Percentiles rank a stretch among this genome's conserved stretches.
Evolutionary conservation across 768 basidiomycete species (phyloP).

Genomic region (Rhodocollybia butyracea): DNA sequence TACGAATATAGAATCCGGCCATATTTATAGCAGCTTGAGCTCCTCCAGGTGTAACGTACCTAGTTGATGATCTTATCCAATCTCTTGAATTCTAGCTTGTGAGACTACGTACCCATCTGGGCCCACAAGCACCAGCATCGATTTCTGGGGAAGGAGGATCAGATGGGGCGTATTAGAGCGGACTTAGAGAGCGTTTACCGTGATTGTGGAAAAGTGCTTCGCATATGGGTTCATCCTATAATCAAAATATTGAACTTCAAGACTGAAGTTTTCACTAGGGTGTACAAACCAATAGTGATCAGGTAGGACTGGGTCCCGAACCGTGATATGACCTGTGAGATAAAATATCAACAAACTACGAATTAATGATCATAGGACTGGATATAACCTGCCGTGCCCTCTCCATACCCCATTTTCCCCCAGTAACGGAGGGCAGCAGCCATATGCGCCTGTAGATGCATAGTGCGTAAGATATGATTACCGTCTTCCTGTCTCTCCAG

Average conservation of each 20-base stretch:
- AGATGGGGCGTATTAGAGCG: neutral
- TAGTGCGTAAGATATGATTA: no score
- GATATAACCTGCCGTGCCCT: constrained; percentile 21
- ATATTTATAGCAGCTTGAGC: constrained; percentile 26
- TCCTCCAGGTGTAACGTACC: constrained; percentile 22
- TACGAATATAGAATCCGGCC: constrained; percentile 25
- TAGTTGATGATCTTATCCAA: no score
- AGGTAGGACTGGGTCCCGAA: constrained; percentile 20
- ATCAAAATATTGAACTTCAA: neutral
- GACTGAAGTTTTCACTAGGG: no score
- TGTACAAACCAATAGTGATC: constrained; percentile 24
- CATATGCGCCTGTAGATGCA: constrained; percentile 18
- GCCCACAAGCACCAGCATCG: constrained; percentile 24
- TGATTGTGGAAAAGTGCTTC: constrained; percentile 25
- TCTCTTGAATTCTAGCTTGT: no score
- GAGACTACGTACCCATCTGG: constrained; percentile 22
- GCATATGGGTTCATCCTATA: constrained; percentile 24
- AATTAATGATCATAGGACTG: no score
- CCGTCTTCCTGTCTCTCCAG: neutral
- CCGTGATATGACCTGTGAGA: constrained; percentile 27
- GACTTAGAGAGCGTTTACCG: no score
- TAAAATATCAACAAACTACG: no score
- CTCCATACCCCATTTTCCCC: constrained; percentile 19
- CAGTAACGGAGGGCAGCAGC: constrained; percentile 25
- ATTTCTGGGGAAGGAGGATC: constrained; percentile 13